Evolutionary conservation across 306 rosid genomes (phyloP).

Genomic region (Hylodesmum podocarpum): DNA sequence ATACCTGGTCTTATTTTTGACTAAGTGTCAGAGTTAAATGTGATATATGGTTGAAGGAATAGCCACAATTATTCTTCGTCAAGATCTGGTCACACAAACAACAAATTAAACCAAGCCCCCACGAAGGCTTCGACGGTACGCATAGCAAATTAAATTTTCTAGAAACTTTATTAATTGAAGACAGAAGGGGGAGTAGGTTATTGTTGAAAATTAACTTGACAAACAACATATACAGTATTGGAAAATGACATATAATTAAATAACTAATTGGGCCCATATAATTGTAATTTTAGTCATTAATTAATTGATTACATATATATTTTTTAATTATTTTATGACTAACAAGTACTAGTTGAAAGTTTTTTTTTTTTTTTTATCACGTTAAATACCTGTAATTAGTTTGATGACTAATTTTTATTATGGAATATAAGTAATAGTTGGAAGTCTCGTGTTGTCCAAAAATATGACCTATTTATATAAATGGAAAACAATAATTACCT

Average conservation of each 20-base stretch:
- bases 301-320: too few relatives aligned
- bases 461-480: too few relatives aligned
- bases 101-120: not conserved
- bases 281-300: not conserved
- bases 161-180: not conserved
- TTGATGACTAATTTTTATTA: too few relatives aligned
- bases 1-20: constrained; percentile 23
- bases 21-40: not conserved
- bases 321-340: too few relatives aligned
- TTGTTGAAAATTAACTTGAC: not conserved
- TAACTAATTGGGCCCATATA: not conserved
- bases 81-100: not conserved
- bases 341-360: too few relatives aligned
- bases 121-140: not conserved
- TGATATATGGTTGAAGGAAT: constrained; percentile 6
- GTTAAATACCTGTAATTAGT: too few relatives aligned
- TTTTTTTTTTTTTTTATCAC: too few relatives aligned
- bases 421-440: too few relatives aligned
- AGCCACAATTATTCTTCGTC: not conserved
- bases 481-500: too few relatives aligned
- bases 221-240: not conserved
- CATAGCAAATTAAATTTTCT: not conserved
- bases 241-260: not conserved
- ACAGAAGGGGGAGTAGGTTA: not conserved
- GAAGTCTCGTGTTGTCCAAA: too few relatives aligned